Percentiles rank a stretch among this genome's conserved stretches.
phyloP scores from a whole-genome alignment of 805 yeast genomes.

The Metschnikowia drakensbergensis region DNA sequence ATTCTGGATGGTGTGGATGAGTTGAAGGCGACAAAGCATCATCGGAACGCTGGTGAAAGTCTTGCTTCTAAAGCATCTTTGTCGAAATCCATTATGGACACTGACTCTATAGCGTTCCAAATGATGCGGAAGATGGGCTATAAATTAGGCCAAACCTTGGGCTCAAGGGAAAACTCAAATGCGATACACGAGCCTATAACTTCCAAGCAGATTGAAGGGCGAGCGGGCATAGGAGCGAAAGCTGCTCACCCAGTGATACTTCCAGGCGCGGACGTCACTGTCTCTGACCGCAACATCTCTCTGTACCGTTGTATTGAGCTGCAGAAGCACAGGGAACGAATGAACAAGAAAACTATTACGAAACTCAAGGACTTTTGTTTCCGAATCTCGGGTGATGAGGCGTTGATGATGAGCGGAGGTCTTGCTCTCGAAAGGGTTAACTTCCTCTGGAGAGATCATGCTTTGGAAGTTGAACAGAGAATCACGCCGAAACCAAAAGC shows the following conservation, averaged over 20 bases:
- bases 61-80: background rate
- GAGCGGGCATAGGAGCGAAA: constrained; percentile 23
- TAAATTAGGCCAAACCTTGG: constrained; percentile 44
- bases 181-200: constrained; percentile 32
- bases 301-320: constrained; percentile 6
- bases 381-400: constrained; percentile 39
- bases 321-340: constrained; percentile 4
- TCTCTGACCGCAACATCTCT: background rate
- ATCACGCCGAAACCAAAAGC: background rate
- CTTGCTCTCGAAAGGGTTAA: constrained; percentile 27
- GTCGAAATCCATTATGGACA: constrained; percentile 12
- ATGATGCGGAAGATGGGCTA: constrained; percentile 63
- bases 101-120: constrained; percentile 35
- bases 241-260: background rate
- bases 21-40: background rate
- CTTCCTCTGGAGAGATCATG: constrained; percentile 40
- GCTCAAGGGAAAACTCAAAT: constrained; percentile 21
- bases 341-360: constrained; percentile 11
- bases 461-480: background rate
- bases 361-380: constrained; percentile 42
- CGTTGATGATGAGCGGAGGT: constrained; percentile 21
- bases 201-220: constrained; percentile 16
- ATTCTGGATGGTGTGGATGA: background rate
- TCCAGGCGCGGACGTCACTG: background rate
- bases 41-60: background rate